phyloP scores from a whole-genome alignment of 805 yeast species.

The Yarrowia alimentaria region DNA sequence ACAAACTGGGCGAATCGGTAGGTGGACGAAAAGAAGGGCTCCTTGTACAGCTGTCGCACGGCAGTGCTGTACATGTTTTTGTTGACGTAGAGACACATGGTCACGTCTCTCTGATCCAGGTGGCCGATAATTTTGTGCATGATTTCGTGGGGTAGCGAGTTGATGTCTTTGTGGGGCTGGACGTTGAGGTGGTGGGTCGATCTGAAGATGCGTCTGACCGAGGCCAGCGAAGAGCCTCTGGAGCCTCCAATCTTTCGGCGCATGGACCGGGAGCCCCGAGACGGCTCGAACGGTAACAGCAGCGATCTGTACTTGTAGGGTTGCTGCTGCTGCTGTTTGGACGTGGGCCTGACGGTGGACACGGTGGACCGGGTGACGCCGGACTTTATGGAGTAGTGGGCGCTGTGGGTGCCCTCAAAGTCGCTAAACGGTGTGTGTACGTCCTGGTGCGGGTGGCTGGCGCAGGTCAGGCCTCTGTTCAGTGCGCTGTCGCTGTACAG shows the following conservation, averaged over 20 bases:
- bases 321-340: conserved; percentile 5
- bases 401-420: not conserved
- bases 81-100: conserved; percentile 52
- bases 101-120: conserved; percentile 44
- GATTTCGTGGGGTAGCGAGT: conserved; percentile 36
- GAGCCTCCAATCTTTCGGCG: conserved; percentile 6
- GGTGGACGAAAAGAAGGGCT: conserved; percentile 61
- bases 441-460: not conserved
- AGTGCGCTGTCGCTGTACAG: not conserved
- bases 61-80: conserved; percentile 52
- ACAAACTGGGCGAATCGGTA: conserved; percentile 81
- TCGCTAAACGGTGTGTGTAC: too few relatives aligned
- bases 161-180: conserved; percentile 6
- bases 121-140: conserved; percentile 33
- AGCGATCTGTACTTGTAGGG: conserved; percentile 26
- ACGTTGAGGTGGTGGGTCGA: conserved; percentile 1
- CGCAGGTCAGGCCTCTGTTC: conserved; percentile 2
- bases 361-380: conserved; percentile 12
- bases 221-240: not conserved
- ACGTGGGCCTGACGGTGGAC: not conserved
- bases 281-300: conserved; percentile 6
- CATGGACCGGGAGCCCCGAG: not conserved
- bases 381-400: conserved; percentile 1
- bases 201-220: conserved; percentile 5
- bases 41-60: conserved; percentile 53